Conservation (phyloP, 1,139 yeast genomes). For the Debaryomyces psychrophilus region DNA sequence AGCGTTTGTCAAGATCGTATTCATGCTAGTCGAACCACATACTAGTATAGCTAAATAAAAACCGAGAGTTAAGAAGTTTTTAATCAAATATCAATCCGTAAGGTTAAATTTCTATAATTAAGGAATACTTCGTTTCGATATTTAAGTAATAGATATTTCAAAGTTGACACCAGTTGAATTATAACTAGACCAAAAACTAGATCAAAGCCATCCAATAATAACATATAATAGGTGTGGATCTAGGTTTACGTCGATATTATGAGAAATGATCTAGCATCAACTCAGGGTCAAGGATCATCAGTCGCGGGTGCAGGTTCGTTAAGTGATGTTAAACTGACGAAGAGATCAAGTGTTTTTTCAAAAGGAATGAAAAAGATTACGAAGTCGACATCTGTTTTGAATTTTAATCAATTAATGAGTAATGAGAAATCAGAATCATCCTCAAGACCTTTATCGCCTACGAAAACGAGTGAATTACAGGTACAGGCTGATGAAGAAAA, state of each 20-base stretch:
- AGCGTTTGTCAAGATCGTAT: background rate
- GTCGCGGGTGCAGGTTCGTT: background rate
- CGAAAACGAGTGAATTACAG: background rate
- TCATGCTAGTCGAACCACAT: background rate
- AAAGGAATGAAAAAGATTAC: constrained; percentile 27
- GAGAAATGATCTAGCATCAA: constrained; percentile 6
- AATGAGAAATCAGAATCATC: background rate
- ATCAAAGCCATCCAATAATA: background rate
- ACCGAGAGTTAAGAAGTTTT: no score
- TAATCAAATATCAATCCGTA: background rate
- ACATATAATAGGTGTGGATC: background rate
- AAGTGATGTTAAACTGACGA: constrained; percentile 11
- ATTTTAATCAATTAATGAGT: constrained; percentile 17
- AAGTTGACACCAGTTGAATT: background rate
- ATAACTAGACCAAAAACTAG: background rate
- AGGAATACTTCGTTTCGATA: background rate
- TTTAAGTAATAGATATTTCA: background rate
- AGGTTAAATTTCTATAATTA: background rate
- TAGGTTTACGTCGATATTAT: background rate
- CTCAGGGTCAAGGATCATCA: background rate
- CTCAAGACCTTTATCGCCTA: background rate
- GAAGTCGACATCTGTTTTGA: constrained; percentile 26
- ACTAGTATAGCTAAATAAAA: background rate
- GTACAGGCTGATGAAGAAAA: constrained; percentile 7
- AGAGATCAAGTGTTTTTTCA: constrained; percentile 21